Percentiles rank a stretch among this genome's conserved stretches.
phyloP scores from a whole-genome alignment of 441 rosid species.

The Kokia cookei region DNA sequence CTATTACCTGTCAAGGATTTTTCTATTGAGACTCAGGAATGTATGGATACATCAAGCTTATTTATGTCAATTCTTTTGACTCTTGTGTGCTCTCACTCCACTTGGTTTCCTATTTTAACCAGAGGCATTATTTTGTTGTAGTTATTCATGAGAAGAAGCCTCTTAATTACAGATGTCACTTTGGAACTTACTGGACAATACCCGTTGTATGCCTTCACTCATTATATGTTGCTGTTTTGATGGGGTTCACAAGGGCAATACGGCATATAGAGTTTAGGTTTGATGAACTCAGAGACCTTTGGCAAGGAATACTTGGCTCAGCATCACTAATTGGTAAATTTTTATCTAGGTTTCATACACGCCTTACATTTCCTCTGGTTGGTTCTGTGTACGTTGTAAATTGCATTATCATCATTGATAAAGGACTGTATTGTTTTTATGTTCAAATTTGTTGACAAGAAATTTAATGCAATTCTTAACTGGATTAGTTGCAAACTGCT shows the following conservation, averaged over 20 bases:
- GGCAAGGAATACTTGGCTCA: slow-evolving; percentile 76
- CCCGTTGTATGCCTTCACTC: slow-evolving; percentile 56
- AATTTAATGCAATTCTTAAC: not conserved
- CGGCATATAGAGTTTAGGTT: slow-evolving; percentile 83
- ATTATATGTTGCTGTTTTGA: slow-evolving; percentile 50
- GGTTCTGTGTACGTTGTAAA: not conserved
- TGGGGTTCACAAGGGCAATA: slow-evolving; percentile 57
- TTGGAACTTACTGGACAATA: slow-evolving; percentile 49
- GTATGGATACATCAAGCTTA: not conserved
- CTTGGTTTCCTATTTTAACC: slow-evolving; percentile 14
- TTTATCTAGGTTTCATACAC: not conserved
- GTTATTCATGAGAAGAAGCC: slow-evolving; percentile 63
- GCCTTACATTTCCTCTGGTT: not conserved
- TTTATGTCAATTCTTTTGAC: not conserved
- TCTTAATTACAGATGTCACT: slow-evolving; percentile 56
- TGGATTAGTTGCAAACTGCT: not conserved
- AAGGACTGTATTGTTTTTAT: not conserved
- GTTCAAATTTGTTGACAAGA: not conserved
- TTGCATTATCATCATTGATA: not conserved
- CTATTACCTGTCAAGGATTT: not conserved
- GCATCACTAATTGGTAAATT: slow-evolving; percentile 50
- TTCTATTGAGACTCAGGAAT: not conserved
- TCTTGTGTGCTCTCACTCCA: not conserved
- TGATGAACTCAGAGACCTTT: slow-evolving; percentile 82
- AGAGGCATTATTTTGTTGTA: slow-evolving; percentile 27